Base-by-base conservation (phyloP, 1,284 basidiomycete genomes). In the Rhizoctonia solani region DNA sequence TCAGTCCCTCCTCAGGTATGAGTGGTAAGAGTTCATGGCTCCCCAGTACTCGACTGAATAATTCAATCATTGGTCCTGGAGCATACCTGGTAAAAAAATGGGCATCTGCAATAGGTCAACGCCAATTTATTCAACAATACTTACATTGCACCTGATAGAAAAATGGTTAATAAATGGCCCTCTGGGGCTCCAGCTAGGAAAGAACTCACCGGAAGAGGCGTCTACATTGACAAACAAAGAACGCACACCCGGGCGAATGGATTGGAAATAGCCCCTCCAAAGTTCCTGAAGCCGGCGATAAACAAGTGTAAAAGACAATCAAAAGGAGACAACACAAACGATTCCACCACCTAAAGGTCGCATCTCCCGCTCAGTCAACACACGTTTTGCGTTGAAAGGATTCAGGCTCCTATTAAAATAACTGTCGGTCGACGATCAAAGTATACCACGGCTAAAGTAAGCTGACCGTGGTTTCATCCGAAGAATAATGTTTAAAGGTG, bases 151-250 rank as follows among this genome's bases (percentile, higher is more conserved):
- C 77, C 58, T 74, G 82, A 88, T 91, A 39, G 37, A 39, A 39
- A 16, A 39, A 39, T 8, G 37, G 37, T n/a, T n/a, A n/a, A 39
- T 16, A 39, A 39, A 8, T 39, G 16, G 37, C 9, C 8, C 16
- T 8, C 16, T 8, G 37, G 16, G 16, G 8, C 8, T 8, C 8
- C 16, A 39, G 37, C 16, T 39, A 8, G 16, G 37, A 39, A 39
- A 39, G 16, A 8, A 90, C 0, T 85, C 82, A 0, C 85, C 89
- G 0, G 90, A 89, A 1, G 85, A 85, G 67, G 90, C 88, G 71
- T 91, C 89, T 69, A 92, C 82, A 71, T 91, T 91, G 73, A 91
- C 83, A 50, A 90, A 76, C 79, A 90, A 84, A n/a, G 79, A 80
- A 1, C 84, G 83, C 19, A 85, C 81, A 0, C 83, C 87, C 11